Base-by-base conservation (phyloP, 495 filamentous ascomycete genomes). In the Letharia columbiana region DNA sequence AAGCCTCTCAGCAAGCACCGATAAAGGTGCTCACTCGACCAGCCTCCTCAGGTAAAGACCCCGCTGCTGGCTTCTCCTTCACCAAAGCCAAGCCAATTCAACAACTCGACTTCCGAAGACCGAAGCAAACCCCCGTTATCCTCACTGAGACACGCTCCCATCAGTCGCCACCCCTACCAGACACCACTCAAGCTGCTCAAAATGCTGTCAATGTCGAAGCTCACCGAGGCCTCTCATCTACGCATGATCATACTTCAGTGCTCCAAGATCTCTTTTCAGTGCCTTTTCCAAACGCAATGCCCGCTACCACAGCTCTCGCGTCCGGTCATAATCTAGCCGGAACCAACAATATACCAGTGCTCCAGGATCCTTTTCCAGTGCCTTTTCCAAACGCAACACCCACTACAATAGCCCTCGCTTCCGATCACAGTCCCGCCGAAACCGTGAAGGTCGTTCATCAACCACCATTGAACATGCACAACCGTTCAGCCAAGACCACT, bases 21-120 rank as follows among this genome's bases (percentile, higher is more conserved):
- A 42, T 50, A 18, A 63, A 67, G 59, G 31, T 54, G 4, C 57
- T 68, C 20, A 68, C 62, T 35, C 62, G 67, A 45, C 67, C 67
- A 17, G 45, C 49, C 13, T 65, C 67, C 20, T 62, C 67, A 1
- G 15, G 60, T 41, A 37, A 56, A 60, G 67, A 68, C 45, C 61
- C 47, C 15, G 60, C 47, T 18, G 61, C 67, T 47, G 62, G 62
- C 6, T 68, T 68, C 41, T 59, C 67, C 2, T 68, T 65, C 40
- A 13, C 33, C 10, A 68, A 68, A 35, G 45, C 61, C 39, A 60
- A 60, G 40, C 18, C 58, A 23, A 17, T 23, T 6, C 44, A 49
- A 41, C 33, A 28, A 2, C 18, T 68, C 5, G 47, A 68, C 28
- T 64, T 68, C 44, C 61, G 62, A 28, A 42, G 50, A 33, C 61